Base-by-base conservation (phyloP, 441 rosid genomes). In the Omphalea diandra region DNA sequence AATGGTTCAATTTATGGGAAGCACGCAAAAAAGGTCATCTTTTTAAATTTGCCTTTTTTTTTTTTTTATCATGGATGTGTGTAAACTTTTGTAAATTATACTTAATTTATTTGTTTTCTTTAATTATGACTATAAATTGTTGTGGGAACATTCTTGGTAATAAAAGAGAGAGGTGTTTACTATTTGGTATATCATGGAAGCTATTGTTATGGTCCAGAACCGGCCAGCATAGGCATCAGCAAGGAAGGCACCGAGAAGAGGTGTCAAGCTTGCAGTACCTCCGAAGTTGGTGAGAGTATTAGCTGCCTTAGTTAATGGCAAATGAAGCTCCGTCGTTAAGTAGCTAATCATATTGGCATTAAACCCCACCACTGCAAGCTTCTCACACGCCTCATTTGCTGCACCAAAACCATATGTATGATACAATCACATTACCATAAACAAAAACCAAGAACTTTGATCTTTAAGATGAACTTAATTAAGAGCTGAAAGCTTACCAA, bases 221-320 rank as follows among this genome's bases (percentile, higher is more conserved):
- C 94, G 91, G 65, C 98, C 97, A 36, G 88, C 91, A 31, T 72
- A 90, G 0, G 97, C 54, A 41, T 94, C 98, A 35, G 97, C 86
- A 14, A 92, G 7, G 77, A 92, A 92, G 54, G 99, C 99, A 0
- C 99, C 99, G 56, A 94, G 80, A 46, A 94, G 72, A 15, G 98
- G 98, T n/a, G 97, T 92, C 53, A 94, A 78, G 82, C 96, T 86
- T 0, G 91, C 76, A 36, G 96, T 88, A 55, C 99, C 99, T 8
- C 88, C 86, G 44, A 92, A 94, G 83, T 89, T 94, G 29, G 99
- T 94, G 63, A 90, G 87, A 17, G 96, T 89, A 76, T 90, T 94
- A 56, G 99, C 98, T 26, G 98, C 98, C 83, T 89, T 88, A 26
- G 97, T 90, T 67, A 92, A 69, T 3, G 99, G 99, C 86, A 92